Evolutionary conservation across 129 eudicot genomes (phyloP).

Genomic region (Artemisia argyi): DNA sequence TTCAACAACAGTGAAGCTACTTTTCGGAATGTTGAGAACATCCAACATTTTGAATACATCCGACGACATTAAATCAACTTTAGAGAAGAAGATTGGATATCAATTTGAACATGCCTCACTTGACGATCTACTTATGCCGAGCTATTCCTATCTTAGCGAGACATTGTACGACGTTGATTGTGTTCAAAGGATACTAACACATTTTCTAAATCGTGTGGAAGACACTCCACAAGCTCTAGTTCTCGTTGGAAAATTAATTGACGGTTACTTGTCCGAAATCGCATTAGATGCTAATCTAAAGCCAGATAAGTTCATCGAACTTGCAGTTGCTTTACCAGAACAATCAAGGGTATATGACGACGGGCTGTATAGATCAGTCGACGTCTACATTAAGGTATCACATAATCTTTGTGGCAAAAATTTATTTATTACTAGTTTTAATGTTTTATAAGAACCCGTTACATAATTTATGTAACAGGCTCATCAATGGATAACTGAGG

Average conservation of each 20-base stretch:
- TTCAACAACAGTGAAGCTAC: constrained; percentile 40
- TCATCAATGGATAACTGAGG: constrained; percentile 85
- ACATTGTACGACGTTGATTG: constrained; percentile 90
- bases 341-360: constrained; percentile 77
- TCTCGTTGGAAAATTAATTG: constrained; percentile 90
- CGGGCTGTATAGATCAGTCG: constrained; percentile 92
- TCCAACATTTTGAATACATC: constrained; percentile 41
- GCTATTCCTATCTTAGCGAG: constrained; percentile 84
- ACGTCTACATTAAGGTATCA: constrained; percentile 84
- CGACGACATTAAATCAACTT: constrained; percentile 39
- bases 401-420: neutral
- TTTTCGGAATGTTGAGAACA: constrained; percentile 37
- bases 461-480: constrained; percentile 42
- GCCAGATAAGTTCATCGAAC: constrained; percentile 64
- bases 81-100: constrained; percentile 87
- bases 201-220: constrained; percentile 47
- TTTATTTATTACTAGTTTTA: neutral
- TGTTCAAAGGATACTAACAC: constrained; percentile 66
- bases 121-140: constrained; percentile 88
- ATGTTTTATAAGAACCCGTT: neutral
- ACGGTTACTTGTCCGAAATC: constrained; percentile 87
- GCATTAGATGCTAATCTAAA: constrained; percentile 84
- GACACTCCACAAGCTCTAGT: constrained; percentile 46
- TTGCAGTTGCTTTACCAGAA: constrained; percentile 73
- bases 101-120: constrained; percentile 80